Base-by-base conservation (phyloP, 176 grass and related monocot species). In the Zizania latifolia region DNA sequence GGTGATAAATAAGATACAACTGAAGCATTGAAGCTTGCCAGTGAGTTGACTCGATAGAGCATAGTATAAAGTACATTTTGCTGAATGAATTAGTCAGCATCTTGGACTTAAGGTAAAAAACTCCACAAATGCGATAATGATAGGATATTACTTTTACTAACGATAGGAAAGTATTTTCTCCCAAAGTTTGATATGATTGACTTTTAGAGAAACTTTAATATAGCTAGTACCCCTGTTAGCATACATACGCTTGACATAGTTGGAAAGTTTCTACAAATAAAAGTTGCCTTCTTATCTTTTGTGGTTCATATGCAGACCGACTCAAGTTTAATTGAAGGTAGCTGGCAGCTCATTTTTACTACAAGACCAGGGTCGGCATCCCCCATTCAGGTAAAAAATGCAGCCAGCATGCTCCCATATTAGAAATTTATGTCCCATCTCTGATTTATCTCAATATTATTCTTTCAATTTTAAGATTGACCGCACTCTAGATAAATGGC, bases 331-430 rank as follows among this genome's bases (percentile, higher is more conserved):
- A 93, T 97, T 31, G 94, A 97, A 85, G 91, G 94, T 68, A 84
- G 81, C 31, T 97, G 94, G 94, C 91, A 89, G 81, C 88, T 97
- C 37, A 86, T 97, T 37, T 97, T 97, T 66, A 97, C 94, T 72
- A 97, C 90, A 17, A 91, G 94, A 89, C 94, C 94, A 81, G 94
- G 90, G 57, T 93, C 94, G 39, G 94, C 90, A 81, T 97, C 91
- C 10, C 94, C 90, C 57, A 97, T 97, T 83, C 94, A 97, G 84
- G 94, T 97, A 57, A 13, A n/a, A n/a, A 72, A 75, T 78, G 75
- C 63, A 33, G 65, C 24, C n/a, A 39, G 28, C 10, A 72, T 44
- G 32, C 46, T 82, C 50, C 12, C 71, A 24, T n/a, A n/a, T 16
- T 65, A 10, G n/a, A 56, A 70, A 82, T 32, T 70, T 37, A 77